Evolutionary conservation across 768 basidiomycete genomes (phyloP).

Genomic region (Termitomyces sp.): DNA sequence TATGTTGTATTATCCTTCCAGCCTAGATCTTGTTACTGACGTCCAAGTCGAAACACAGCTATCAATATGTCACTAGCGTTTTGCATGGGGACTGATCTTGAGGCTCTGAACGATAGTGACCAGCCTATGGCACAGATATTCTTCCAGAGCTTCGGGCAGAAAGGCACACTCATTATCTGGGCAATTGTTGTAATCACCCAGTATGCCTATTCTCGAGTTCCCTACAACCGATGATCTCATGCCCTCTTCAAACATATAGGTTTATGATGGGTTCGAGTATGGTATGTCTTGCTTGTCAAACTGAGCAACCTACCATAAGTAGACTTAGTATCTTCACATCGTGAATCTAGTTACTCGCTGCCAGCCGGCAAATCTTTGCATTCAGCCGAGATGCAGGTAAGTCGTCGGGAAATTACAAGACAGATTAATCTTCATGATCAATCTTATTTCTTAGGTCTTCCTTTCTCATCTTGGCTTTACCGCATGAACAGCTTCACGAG

Average conservation of each 20-base stretch:
- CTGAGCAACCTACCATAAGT: no score
- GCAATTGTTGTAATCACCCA: conserved; percentile 38
- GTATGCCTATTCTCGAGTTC: conserved; percentile 20
- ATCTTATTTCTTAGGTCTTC: conserved; percentile 39
- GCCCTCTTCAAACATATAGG: conserved; percentile 20
- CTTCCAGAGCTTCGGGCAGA: conserved; percentile 42
- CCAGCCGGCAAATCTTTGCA: conserved; percentile 65
- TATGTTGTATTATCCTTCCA: conserved; percentile 24
- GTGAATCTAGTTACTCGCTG: conserved; percentile 22
- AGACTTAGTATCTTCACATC: not conserved
- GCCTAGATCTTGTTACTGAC: not conserved
- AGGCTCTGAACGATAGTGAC: conserved; percentile 39
- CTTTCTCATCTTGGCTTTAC: conserved; percentile 61
- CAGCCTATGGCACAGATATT: conserved; percentile 68
- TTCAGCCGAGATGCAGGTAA: conserved; percentile 72
- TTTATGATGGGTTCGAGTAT: conserved; percentile 62
- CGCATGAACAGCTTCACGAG: conserved; percentile 50
- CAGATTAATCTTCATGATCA: no score
- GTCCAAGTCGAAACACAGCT: conserved; percentile 25
- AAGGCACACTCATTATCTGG: conserved; percentile 37
- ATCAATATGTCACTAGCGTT: conserved; percentile 65
- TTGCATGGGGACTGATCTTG: conserved; percentile 56
- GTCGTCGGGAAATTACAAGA: no score
- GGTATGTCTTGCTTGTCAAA: conserved; percentile 24
- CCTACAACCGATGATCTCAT: not conserved